Conservation (phyloP, 2,329 filamentous ascomycete genomes). For the Fusarium verrucosum region DNA sequence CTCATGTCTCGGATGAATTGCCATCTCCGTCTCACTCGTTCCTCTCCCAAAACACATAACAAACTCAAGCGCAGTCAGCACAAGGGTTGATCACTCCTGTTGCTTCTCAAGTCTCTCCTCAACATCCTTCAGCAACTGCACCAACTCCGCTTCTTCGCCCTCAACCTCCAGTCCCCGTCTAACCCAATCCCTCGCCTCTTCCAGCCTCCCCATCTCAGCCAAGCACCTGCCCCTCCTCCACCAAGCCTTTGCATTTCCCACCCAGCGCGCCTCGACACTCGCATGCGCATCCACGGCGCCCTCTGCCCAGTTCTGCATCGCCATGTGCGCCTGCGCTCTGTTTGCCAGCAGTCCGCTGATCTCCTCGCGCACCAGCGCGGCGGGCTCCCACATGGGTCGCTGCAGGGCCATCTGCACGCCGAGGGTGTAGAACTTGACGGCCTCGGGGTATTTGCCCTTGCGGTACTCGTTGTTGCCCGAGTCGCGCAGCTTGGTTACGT, state of each 20-base stretch:
- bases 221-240: conserved; percentile 87
- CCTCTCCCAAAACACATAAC: not conserved
- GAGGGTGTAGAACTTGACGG: conserved; percentile 82
- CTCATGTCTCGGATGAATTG: conserved; percentile 17
- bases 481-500: conserved; percentile 91
- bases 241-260: conserved; percentile 94
- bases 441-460: conserved; percentile 78
- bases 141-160: conserved; percentile 72
- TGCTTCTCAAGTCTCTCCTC: conserved; percentile 57
- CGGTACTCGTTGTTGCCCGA: conserved; percentile 84
- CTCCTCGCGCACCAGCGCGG: conserved; percentile 85
- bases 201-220: conserved; percentile 86
- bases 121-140: conserved; percentile 70
- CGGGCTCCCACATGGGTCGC: conserved; percentile 88
- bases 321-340: conserved; percentile 90
- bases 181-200: conserved; percentile 85
- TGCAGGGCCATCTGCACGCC: conserved; percentile 88
- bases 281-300: conserved; percentile 87
- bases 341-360: conserved; percentile 82
- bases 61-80: not conserved
- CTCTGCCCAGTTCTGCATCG: conserved; percentile 81
- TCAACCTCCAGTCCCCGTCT: conserved; percentile 83
- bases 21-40: conserved; percentile 2
- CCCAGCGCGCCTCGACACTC: conserved; percentile 85
- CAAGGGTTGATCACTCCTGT: conserved; percentile 40